Evolutionary conservation across 139 green algal species (phyloP).

Genomic region (Limnomonas spitsbergensis): DNA sequence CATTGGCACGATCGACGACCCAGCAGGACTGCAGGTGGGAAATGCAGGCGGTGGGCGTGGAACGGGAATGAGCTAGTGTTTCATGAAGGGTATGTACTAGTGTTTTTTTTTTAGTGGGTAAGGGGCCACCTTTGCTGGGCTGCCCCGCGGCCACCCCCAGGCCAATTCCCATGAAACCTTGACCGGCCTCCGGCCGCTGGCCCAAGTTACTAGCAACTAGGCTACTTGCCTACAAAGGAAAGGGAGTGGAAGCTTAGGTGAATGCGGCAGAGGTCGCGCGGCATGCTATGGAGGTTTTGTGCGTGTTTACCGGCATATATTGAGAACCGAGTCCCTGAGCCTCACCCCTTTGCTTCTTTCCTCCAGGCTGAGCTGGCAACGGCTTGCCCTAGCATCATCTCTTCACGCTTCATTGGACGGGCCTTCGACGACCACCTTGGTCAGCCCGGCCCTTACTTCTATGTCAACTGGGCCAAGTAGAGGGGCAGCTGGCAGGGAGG

Average conservation of each 20-base stretch:
- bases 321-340: too few relatives aligned
- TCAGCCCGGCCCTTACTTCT: conserved; percentile 50
- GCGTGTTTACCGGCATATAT: too few relatives aligned
- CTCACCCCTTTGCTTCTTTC: neutral
- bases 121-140: too few relatives aligned
- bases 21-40: conserved; percentile 32
- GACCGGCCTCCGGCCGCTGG: too few relatives aligned
- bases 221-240: too few relatives aligned
- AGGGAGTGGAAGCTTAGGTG: neutral
- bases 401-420: conserved; percentile 46
- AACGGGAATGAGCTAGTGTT: neutral
- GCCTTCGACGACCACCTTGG: conserved; percentile 50
- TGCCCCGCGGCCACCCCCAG: too few relatives aligned
- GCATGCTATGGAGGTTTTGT: neutral
- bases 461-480: conserved; percentile 34
- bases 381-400: conserved; percentile 41
- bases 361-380: conserved; percentile 36
- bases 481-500: neutral
- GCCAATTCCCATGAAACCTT: too few relatives aligned
- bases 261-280: neutral
- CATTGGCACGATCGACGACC: conserved; percentile 35
- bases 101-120: too few relatives aligned
- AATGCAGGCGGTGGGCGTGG: too few relatives aligned
- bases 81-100: neutral
- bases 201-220: too few relatives aligned